Conservation (phyloP, 495 filamentous ascomycete species). For the Neurospora pannonica region DNA sequence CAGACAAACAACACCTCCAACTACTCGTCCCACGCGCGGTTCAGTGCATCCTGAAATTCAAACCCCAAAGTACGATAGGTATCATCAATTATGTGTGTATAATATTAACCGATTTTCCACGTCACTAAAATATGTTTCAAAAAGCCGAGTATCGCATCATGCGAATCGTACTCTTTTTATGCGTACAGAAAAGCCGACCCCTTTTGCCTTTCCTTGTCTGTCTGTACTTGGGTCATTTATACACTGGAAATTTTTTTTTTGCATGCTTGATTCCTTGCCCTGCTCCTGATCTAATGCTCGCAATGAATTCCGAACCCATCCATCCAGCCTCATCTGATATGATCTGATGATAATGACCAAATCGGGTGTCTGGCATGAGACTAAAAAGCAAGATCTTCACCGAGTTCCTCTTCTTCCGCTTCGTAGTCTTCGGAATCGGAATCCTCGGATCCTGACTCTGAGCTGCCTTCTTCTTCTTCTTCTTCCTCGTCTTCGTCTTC, state of each 20-base stretch:
- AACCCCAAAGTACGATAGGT: neutral
- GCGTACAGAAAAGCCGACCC: neutral
- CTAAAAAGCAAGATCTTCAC: constrained; percentile 24
- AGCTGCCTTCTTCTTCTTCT: constrained; percentile 1
- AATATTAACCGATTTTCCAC: neutral
- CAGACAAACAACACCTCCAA: too few species aligned
- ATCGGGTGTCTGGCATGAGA: neutral
- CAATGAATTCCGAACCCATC: too few species aligned
- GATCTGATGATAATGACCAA: too few species aligned
- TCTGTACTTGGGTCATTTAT: too few species aligned
- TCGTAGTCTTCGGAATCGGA: constrained; percentile 36
- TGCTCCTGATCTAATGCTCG: neutral
- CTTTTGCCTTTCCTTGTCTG: too few species aligned
- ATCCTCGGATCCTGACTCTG: constrained; percentile 10
- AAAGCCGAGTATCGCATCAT: neutral
- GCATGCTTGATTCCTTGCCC: neutral
- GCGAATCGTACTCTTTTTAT: neutral
- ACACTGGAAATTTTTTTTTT: too few species aligned
- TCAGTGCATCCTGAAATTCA: too few species aligned
- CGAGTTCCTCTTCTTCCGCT: constrained; percentile 34
- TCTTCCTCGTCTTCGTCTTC: constrained; percentile 8
- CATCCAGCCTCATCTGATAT: too few species aligned
- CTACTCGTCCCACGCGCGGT: too few species aligned
- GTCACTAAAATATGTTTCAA: too few species aligned
- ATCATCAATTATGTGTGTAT: neutral